Base-by-base conservation (phyloP, 345 rosid species). In the Aquilaria malaccensis region DNA sequence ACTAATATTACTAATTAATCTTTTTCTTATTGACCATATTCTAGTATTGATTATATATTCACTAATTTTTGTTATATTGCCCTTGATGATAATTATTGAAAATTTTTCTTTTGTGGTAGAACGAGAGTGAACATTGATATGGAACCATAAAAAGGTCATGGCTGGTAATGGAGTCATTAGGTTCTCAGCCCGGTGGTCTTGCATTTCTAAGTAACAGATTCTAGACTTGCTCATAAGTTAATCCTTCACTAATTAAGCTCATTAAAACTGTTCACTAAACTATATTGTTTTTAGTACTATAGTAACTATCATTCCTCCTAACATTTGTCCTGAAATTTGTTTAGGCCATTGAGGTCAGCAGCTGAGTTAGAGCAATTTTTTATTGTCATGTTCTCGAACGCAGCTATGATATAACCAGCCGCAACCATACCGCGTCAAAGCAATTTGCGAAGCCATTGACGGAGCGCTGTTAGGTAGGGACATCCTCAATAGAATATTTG, bases 91-190 rank as follows among this genome's bases (percentile, higher is more conserved):
- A 22, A 22, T 22, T 22, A 22, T 22, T 22, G 22, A 22, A 22
- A 22, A 22, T 22, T 0, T 22, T 22, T 22, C 22, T 22, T 22
- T 22, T 22, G 22, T 22, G 22, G 22, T 22, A 22, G 0, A 22
- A 22, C 22, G 22, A 22, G 1, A 77, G 85, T 33, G 76, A 74
- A 49, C 72, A 61, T 11, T 77, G 81, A 65, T 77, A 77, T 65
- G 33, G 62, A 48, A 77, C 77, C 0, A 74, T 80, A 58, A 6
- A 43, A 2, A 47, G 72, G 10, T 80, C 81, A 11, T 80, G 81
- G 81, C 49, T 70, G 9, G 71, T 59, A 53, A 77, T 80, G 4
- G 74, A 72, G 22, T 22, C 22, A 22, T 22, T 22, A 1, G 22
- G 22, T 22, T 22, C 22, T 22, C 22, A 22, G 1, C 0, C 22